Evolutionary conservation across 1,139 yeast genomes (phyloP).

Genomic region (Debaryomycetaceae sp.): DNA sequence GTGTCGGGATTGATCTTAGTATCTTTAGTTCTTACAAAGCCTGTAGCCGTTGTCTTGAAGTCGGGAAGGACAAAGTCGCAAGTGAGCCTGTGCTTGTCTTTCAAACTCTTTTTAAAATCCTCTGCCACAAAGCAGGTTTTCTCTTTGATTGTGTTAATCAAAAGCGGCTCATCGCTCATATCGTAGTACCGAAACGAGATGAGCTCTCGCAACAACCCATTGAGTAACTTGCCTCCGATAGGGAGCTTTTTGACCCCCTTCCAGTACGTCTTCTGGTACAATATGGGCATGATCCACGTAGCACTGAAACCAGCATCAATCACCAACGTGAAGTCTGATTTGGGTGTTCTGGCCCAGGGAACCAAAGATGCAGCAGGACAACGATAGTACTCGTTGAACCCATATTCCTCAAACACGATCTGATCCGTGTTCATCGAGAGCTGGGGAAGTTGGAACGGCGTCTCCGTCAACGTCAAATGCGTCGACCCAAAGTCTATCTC

Average conservation of each 20-base stretch:
- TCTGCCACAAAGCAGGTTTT: conserved; percentile 68
- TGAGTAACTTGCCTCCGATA: conserved; percentile 81
- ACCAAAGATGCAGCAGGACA: conserved; percentile 63
- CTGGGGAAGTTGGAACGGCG: conserved; percentile 80
- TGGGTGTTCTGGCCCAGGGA: conserved; percentile 52
- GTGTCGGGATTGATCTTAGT: conserved; percentile 32
- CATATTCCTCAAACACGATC: conserved; percentile 91
- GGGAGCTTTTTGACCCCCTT: conserved; percentile 72
- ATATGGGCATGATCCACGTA: conserved; percentile 83
- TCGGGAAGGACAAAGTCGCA: conserved; percentile 84
- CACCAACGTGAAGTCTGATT: conserved; percentile 67
- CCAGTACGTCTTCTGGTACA: conserved; percentile 77
- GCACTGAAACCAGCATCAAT: conserved; percentile 87
- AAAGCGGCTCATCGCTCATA: conserved; percentile 83
- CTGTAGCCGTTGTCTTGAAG: conserved; percentile 72
- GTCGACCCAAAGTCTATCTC: conserved; percentile 44
- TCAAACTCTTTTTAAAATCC: conserved; percentile 61
- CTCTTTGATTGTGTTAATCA: conserved; percentile 85
- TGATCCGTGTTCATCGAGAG: conserved; percentile 86
- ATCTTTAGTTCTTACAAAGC: conserved; percentile 43
- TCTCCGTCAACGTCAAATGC: conserved; percentile 64
- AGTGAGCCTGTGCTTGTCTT: conserved; percentile 21
- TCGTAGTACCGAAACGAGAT: conserved; percentile 91
- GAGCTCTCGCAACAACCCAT: conserved; percentile 78
- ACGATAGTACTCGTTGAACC: conserved; percentile 63